phyloP scores from a whole-genome alignment of 495 filamentous ascomycete species.

The Hypoxylon lienhwacheense region DNA sequence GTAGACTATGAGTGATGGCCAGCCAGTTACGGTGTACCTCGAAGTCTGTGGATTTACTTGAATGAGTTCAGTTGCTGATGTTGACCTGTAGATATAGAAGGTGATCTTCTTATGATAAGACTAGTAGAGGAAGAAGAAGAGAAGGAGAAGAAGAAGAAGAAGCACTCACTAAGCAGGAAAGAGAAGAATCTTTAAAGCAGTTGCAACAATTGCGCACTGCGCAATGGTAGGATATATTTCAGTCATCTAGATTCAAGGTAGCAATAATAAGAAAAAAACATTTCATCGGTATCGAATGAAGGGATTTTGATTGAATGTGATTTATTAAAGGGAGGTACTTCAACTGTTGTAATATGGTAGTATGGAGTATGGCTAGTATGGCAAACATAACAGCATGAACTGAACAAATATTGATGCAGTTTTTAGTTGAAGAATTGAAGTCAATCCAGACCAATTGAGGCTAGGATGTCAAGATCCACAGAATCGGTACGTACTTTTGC shows the following conservation, averaged over 20 bases:
- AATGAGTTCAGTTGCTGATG: slow-evolving; percentile 12
- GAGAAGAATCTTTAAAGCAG: slow-evolving; percentile 89
- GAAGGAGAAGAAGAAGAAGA: background rate
- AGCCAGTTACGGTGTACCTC: slow-evolving; percentile 99
- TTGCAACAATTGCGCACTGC: slow-evolving; percentile 84
- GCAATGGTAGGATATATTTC: slow-evolving; percentile 80
- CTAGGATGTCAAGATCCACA: slow-evolving; percentile 32
- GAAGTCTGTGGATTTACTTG: slow-evolving; percentile 97
- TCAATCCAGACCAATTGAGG: slow-evolving; percentile 39
- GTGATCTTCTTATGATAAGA: no score
- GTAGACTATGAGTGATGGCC: slow-evolving; percentile 86
- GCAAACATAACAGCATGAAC: no score
- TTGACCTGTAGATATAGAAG: background rate
- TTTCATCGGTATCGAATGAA: no score
- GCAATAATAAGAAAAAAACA: no score
- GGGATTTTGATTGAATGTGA: no score
- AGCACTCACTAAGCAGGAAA: slow-evolving; percentile 90
- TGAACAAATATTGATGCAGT: slow-evolving; percentile 8
- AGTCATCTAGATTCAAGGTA: no score
- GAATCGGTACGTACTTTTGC: slow-evolving; percentile 32
- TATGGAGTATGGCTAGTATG: no score
- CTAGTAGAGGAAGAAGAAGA: no score
- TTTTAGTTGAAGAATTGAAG: slow-evolving; percentile 34
- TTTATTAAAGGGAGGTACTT: no score
- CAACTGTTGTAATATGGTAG: no score